Base-by-base conservation (phyloP, 1,284 basidiomycete species). In the Omphalotus olearius region DNA sequence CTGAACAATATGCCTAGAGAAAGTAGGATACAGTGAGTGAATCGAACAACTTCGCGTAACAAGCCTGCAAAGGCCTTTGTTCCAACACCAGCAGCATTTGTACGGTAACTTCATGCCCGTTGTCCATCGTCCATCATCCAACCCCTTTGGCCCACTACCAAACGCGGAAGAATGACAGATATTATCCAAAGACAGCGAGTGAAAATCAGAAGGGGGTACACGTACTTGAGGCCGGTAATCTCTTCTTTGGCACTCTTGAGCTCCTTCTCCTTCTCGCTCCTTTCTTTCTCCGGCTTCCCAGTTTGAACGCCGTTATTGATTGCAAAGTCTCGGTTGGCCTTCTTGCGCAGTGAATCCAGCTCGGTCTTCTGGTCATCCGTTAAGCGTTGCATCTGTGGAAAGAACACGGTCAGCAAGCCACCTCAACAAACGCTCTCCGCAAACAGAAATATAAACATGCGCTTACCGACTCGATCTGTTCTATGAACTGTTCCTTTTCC, bases 1-100 rank as follows among this genome's bases (percentile, higher is more conserved):
- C 62, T 91, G 86, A 23, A 96, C 82, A 60, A 97, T 91, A 64
- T 92, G 88, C 66, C 88, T 91, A 33, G 30, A 33, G 9, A 33
- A 33, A 59, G 25, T 20, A 3, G 11, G 4, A 33, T 33, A 33
- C 52, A 49, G 30, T 13, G 23, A 48, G 30, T 38, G 18, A 35
- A 36, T 16, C 7, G 17, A 35, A 26, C 16, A 13, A 10, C 10
- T 43, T 14, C 48, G 39, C 2, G 7, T 33, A 7, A 33, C 30
- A 33, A 10, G 4, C 20, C 33, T 11, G 23, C 17, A 30, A 30
- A n/a, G 45, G 28, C n/a, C 30, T 9, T 18, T 14, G 30, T 17
- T 13, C 16, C n/a, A 28, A 33, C 16, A 13, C 16, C n/a, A 28
- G n/a, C 16, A 13, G 13, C 13, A 9, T 33, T 33, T 33, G 30